A percentile compares a stretch with the other conserved stretches of the same genome.
Evolutionary conservation across 768 basidiomycete genomes (phyloP).

Genomic region (Trametes cingulata): DNA sequence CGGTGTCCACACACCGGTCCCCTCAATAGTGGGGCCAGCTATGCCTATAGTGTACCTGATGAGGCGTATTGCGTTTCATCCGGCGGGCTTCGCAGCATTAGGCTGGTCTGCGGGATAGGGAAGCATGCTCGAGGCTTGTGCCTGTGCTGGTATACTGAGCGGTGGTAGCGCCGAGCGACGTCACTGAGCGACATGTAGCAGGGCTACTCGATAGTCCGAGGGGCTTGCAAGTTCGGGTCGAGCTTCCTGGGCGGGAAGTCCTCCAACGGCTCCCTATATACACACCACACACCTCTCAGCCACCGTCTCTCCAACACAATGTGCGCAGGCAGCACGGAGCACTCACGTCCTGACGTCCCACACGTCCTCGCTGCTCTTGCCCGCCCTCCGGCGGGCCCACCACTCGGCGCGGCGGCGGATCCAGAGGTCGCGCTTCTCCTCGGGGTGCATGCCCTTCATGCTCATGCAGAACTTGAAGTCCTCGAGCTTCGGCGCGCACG

Average conservation of each 20-base stretch:
- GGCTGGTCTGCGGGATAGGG: too few species aligned
- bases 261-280: conserved; percentile 48
- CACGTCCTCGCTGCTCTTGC: conserved; percentile 89
- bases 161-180: too few species aligned
- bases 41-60: too few species aligned
- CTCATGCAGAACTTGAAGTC: conserved; percentile 97
- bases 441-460: conserved; percentile 74
- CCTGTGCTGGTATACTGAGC: background rate
- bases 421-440: conserved; percentile 82
- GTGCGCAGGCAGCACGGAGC: background rate
- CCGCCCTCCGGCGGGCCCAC: conserved; percentile 83
- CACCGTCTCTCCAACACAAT: background rate
- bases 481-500: conserved; percentile 76
- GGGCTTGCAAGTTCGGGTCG: conserved; percentile 9
- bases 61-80: too few species aligned
- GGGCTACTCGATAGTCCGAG: conserved; percentile 9
- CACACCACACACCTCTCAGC: background rate
- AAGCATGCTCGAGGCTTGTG: background rate
- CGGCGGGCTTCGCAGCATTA: too few species aligned
- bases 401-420: conserved; percentile 85
- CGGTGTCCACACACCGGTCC: too few species aligned
- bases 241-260: conserved; percentile 45
- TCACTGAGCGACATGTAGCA: too few species aligned
- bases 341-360: conserved; percentile 88
- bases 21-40: too few species aligned